Percentiles rank a stretch among this genome's conserved stretches.
Conservation (phyloP, 768 basidiomycete genomes). For the Trametes meyenii region DNA sequence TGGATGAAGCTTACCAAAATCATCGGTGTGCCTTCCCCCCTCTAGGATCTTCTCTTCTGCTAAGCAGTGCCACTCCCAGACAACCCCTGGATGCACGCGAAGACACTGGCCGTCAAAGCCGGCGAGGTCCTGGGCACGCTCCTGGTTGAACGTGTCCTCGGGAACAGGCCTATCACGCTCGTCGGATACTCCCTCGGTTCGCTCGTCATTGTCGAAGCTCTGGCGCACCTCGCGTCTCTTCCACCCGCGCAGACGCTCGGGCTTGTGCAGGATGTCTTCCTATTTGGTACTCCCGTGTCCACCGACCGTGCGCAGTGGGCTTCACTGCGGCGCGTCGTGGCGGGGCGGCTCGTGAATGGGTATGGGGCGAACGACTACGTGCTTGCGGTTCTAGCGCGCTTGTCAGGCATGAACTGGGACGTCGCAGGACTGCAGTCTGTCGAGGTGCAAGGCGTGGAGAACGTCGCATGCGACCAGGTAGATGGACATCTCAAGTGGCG, state of each 20-base stretch:
- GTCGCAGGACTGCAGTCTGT: slow-evolving; percentile 55
- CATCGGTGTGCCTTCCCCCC: slow-evolving; percentile 42
- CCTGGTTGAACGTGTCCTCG: slow-evolving; percentile 52
- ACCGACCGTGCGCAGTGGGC: slow-evolving; percentile 47
- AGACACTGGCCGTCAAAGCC: slow-evolving; percentile 52
- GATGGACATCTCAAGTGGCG: slow-evolving; percentile 56
- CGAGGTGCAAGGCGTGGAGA: slow-evolving; percentile 54
- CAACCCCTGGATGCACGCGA: slow-evolving; percentile 63
- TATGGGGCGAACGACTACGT: slow-evolving; percentile 56
- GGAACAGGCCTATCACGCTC: slow-evolving; percentile 55
- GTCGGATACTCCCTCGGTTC: slow-evolving; percentile 61
- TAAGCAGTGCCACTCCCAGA: slow-evolving; percentile 36
- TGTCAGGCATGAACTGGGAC: slow-evolving; percentile 49
- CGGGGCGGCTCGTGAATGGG: slow-evolving; percentile 57
- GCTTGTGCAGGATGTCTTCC: slow-evolving; percentile 56
- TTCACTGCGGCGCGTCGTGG: slow-evolving; percentile 48
- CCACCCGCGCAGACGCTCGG: slow-evolving; percentile 47
- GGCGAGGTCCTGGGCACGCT: slow-evolving; percentile 57
- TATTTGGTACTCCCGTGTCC: slow-evolving; percentile 54
- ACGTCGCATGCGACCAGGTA: slow-evolving; percentile 49
- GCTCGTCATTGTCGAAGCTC: slow-evolving; percentile 58
- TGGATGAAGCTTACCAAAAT: slow-evolving; percentile 56
- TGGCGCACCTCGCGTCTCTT: slow-evolving; percentile 49
- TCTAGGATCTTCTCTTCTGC: not conserved
- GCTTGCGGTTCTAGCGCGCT: slow-evolving; percentile 53